Conservation (phyloP, 2,329 filamentous ascomycete species). For the Microcyclospora tardicrescens region DNA sequence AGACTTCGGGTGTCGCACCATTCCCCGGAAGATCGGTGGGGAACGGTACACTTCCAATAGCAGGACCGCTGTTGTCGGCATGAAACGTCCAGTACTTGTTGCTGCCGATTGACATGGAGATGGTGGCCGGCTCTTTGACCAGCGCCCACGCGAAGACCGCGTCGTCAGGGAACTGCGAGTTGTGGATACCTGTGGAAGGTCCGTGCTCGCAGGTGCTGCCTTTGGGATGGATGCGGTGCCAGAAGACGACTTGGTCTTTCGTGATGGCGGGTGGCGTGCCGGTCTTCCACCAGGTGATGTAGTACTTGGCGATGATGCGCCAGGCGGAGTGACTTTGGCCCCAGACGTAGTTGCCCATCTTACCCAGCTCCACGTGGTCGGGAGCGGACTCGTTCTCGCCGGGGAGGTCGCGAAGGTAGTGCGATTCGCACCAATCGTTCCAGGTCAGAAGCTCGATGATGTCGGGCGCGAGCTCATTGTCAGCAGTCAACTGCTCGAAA, state of each 20-base stretch:
- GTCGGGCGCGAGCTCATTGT: slow-evolving; percentile 22
- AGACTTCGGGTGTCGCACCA: slow-evolving; percentile 20
- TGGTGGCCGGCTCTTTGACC: slow-evolving; percentile 18
- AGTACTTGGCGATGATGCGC: slow-evolving; percentile 28
- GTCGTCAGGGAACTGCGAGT: slow-evolving; percentile 21
- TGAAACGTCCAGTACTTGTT: slow-evolving; percentile 24
- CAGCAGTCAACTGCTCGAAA: slow-evolving; percentile 15
- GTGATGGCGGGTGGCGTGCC: slow-evolving; percentile 20
- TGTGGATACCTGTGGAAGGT: slow-evolving; percentile 19
- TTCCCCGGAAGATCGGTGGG: slow-evolving; percentile 16
- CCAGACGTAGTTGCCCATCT: slow-evolving; percentile 24
- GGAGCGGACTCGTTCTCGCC: slow-evolving; percentile 14
- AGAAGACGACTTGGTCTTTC: slow-evolving; percentile 26
- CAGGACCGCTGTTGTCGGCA: slow-evolving; percentile 17
- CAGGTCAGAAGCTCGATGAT: slow-evolving; percentile 28
- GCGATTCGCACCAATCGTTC: slow-evolving; percentile 29
- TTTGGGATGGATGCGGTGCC: slow-evolving; percentile 28
- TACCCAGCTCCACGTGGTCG: slow-evolving; percentile 21
- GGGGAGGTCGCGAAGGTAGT: slow-evolving; percentile 28
- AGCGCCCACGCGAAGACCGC: slow-evolving; percentile 28
- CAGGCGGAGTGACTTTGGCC: slow-evolving; percentile 26
- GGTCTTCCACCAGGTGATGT: slow-evolving; percentile 26
- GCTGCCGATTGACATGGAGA: slow-evolving; percentile 22
- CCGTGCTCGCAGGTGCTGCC: slow-evolving; percentile 20
- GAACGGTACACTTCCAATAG: slow-evolving; percentile 22